These are phyloP conservation scores for Plasmodium falciparum DNA, from an alignment of 169 alveolate species.

Conservation along the genomic window DNA sequence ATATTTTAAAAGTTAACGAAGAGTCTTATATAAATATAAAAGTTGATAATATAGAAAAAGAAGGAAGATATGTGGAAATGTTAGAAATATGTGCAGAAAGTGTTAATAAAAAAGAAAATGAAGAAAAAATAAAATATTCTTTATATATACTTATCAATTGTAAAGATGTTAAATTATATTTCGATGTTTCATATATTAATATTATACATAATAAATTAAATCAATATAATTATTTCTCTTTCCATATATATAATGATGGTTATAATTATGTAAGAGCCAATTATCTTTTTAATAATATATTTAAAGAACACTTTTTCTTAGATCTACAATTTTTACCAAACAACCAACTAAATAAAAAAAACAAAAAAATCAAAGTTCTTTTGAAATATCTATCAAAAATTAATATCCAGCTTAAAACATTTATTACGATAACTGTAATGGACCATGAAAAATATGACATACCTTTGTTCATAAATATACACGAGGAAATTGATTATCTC, in stretches of 20 bases:
- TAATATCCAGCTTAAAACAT: constrained; percentile 27
- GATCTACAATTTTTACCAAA: constrained; percentile 28
- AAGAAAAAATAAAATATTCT: constrained; percentile 12
- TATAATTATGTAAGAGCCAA: constrained; percentile 46
- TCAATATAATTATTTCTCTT: constrained; percentile 23
- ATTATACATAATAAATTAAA: constrained; percentile 50
- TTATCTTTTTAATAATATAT: constrained; percentile 25
- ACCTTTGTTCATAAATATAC: constrained; percentile 45
- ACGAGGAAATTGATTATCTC: constrained; percentile 52
- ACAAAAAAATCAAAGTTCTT: constrained; percentile 18
- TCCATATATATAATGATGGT: constrained; percentile 53
- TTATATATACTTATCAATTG: constrained; percentile 35
- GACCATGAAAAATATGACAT: constrained; percentile 40
- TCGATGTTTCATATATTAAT: constrained; percentile 65
- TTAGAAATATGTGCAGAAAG: constrained; percentile 1
- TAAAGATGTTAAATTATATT: constrained; percentile 28
- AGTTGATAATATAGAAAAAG: constrained; percentile 4
- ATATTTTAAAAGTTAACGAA: constrained; percentile 19
- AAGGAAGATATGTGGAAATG: constrained; percentile 60
- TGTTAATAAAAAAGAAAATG: neutral
- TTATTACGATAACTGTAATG: constrained; percentile 23
- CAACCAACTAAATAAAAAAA: constrained; percentile 30
- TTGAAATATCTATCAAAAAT: constrained; percentile 26
- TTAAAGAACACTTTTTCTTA: constrained; percentile 23
- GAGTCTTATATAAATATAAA: constrained; percentile 26